Evolutionary conservation across 164 flowering plant species (phyloP), one percentile per base, ranked within the genome.

Genomic region (Kingdonia uniflora): DNA sequence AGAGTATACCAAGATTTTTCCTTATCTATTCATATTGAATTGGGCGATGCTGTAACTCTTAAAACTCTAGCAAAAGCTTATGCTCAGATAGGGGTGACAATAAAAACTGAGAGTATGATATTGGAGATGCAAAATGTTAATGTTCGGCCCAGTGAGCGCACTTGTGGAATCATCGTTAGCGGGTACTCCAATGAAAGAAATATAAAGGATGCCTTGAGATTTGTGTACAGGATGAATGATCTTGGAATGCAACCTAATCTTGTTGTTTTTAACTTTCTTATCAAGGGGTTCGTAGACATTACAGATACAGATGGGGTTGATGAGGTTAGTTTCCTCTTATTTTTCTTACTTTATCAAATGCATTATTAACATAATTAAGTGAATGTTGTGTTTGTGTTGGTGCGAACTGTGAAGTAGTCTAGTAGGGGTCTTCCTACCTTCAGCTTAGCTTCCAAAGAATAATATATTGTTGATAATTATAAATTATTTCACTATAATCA

Each of bases 41-140:
- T n/a, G n/a, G n/a, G n/a, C 49, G 95, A 92, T 72, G 84, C 69
- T 52, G 89, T 92, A 62, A 87, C 98, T 0, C 87, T 63, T 56
- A 87, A 92, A 63, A 87, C 92, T 8, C 49, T 92, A 24, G 94
- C 87, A 39, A 80, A 65, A 63, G 95, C 91, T 16, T 85, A 87
- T 75, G 76, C 94, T 15, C 70, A 73, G 59, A 72, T 73, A 57
- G 87, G 81, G 48, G 80, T 80, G 68, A 80, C 83, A 0, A 45
- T 22, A 15, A 69, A 54, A 50, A 91, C 96, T 14, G 94, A 88
- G 52, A 73, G 65, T 5, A 58, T 88, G 75, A 69, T 85, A 45
- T 44, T 59, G 19, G 83, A 85, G 65, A 85, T 82, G 94, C 74
- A 59, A 58, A 73, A 64, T 51, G 71, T 68, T 45, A 71, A 65